Conservation (phyloP, 164 flowering plant genomes). For the Magnolia sinica region DNA sequence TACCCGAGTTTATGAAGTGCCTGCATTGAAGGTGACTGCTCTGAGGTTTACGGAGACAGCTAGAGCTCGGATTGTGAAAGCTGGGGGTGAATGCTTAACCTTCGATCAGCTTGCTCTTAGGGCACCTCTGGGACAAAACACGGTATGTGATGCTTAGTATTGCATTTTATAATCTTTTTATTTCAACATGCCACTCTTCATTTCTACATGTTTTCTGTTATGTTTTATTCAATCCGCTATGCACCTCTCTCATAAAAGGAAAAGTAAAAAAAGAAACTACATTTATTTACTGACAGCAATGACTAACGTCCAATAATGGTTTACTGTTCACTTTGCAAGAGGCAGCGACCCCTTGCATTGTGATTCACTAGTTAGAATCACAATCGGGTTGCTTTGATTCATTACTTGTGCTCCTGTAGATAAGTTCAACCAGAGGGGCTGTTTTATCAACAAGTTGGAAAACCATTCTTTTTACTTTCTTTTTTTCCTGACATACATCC, state of each 20-base stretch:
- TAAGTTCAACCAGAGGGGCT: not conserved
- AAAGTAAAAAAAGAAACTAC: too few species aligned
- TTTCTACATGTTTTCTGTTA: not conserved
- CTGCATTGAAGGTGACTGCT: constrained; percentile 32
- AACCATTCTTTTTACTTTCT: too few species aligned
- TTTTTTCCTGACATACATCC: too few species aligned
- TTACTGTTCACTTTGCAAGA: too few species aligned
- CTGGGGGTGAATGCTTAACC: constrained; percentile 34
- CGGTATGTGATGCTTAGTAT: constrained; percentile 14
- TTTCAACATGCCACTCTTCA: not conserved
- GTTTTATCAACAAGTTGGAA: not conserved
- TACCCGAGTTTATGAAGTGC: constrained; percentile 29
- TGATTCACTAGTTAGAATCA: too few species aligned
- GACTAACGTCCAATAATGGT: too few species aligned
- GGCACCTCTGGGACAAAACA: constrained; percentile 35
- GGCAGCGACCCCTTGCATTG: too few species aligned
- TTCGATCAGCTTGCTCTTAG: constrained; percentile 33
- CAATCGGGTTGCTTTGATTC: too few species aligned
- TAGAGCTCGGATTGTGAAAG: constrained; percentile 32
- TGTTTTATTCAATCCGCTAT: too few species aligned
- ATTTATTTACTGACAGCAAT: too few species aligned
- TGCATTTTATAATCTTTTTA: not conserved
- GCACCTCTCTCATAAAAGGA: too few species aligned
- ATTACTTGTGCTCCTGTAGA: too few species aligned
- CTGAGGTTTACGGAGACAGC: constrained; percentile 32